phyloP scores from a whole-genome alignment of 345 rosid species.

The Citrus cavaleriei region DNA sequence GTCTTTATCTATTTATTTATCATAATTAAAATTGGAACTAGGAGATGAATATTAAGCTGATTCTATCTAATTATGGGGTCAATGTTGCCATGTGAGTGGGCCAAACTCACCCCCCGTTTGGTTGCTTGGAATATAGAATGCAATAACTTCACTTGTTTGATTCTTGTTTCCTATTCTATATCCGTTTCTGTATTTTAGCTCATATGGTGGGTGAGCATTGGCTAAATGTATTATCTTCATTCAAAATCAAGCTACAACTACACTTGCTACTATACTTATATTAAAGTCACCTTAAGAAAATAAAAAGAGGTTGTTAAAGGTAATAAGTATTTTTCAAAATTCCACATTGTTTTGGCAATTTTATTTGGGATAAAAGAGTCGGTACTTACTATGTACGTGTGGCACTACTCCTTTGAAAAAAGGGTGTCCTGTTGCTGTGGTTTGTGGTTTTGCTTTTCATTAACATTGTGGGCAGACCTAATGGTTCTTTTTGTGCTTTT shows the following conservation, averaged over 20 bases:
- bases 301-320: not conserved
- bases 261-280: not conserved
- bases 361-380: not conserved
- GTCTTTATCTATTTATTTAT: not conserved
- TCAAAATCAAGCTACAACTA: not conserved
- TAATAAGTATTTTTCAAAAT: not conserved
- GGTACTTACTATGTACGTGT: not conserved
- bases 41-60: not conserved
- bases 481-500: slow-evolving; percentile 4
- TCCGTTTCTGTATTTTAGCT: not conserved
- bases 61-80: not conserved
- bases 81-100: not conserved
- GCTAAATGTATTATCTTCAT: not conserved
- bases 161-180: not conserved
- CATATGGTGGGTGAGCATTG: not conserved
- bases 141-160: not conserved
- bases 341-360: not conserved
- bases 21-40: not conserved
- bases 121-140: slow-evolving; percentile 1
- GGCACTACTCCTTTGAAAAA: not conserved
- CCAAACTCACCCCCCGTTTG: not conserved
- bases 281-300: not conserved
- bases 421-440: not conserved
- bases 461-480: not conserved
- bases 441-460: not conserved